Conservation (phyloP, 345 rosid genomes). For the Hypericum androsaemum region DNA sequence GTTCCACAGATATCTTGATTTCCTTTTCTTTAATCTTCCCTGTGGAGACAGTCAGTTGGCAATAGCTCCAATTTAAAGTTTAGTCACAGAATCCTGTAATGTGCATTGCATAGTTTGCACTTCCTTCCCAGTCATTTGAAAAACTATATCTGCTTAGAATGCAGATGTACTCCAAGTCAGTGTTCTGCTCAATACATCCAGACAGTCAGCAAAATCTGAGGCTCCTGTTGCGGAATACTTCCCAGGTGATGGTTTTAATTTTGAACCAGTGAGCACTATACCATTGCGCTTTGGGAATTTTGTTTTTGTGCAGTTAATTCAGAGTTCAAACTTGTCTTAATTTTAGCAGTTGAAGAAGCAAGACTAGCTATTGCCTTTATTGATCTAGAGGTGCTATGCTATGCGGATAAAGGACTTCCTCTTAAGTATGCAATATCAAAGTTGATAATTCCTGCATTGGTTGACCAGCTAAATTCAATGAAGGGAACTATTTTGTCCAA, state of each 20-base stretch:
- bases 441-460: conserved; percentile 61
- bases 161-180: conserved; percentile 75
- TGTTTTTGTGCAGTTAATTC: conserved; percentile 1
- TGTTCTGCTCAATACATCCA: conserved; percentile 55
- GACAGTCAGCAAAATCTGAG: conserved; percentile 26
- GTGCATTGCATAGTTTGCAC: background rate
- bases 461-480: conserved; percentile 66
- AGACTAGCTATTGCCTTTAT: conserved; percentile 56
- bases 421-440: conserved; percentile 47
- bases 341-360: conserved; percentile 58
- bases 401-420: conserved; percentile 61
- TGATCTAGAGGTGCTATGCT: conserved; percentile 67
- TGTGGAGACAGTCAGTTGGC: background rate
- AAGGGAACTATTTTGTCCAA: conserved; percentile 43
- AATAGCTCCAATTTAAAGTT: background rate
- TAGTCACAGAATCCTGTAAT: conserved; percentile 6
- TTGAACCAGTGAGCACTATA: background rate
- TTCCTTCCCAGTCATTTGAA: background rate
- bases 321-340: conserved; percentile 10
- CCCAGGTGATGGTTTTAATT: conserved; percentile 47
- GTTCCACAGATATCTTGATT: background rate
- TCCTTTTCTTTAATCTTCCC: background rate
- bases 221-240: conserved; percentile 62
- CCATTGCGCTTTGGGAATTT: background rate
- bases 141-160: conserved; percentile 47